phyloP scores from a whole-genome alignment of 805 yeast species.

The Yamadazyma scolyti region DNA sequence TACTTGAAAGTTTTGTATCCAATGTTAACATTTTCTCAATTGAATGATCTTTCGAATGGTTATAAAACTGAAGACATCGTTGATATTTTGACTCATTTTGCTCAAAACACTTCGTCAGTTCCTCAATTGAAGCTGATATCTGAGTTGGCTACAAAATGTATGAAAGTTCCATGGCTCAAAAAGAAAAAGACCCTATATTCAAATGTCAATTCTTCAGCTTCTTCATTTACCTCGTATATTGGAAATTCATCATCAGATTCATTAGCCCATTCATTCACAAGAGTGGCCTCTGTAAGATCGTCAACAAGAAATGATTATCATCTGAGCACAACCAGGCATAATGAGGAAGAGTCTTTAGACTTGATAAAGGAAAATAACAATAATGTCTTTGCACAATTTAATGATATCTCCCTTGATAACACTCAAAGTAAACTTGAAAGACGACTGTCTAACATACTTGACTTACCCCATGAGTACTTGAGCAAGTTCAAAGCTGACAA shows the following conservation, averaged over 20 bases:
- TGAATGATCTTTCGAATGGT: slow-evolving; percentile 42
- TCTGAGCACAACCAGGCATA: slow-evolving; percentile 28
- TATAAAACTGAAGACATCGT: slow-evolving; percentile 58
- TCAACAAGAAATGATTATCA: slow-evolving; percentile 33
- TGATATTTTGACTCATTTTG: slow-evolving; percentile 48
- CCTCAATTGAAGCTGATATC: slow-evolving; percentile 20
- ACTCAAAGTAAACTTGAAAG: slow-evolving; percentile 3
- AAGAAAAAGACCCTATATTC: slow-evolving; percentile 3
- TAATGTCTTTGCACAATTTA: slow-evolving; percentile 20
- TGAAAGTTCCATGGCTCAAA: slow-evolving; percentile 32
- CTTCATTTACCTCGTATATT: slow-evolving; percentile 9
- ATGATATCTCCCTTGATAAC: slow-evolving; percentile 3
- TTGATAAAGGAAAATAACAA: slow-evolving; percentile 21
- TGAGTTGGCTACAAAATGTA: slow-evolving; percentile 31
- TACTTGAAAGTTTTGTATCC: slow-evolving; percentile 75
- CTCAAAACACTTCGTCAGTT: slow-evolving; percentile 1
- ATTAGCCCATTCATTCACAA: slow-evolving; percentile 20
- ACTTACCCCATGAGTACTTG: slow-evolving; percentile 30
- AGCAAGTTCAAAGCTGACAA: slow-evolving; percentile 11
- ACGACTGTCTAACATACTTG: slow-evolving; percentile 19
- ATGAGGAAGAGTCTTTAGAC: slow-evolving; percentile 5
- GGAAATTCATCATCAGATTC: slow-evolving; percentile 16
- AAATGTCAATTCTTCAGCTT: slow-evolving; percentile 10
- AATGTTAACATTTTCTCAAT: slow-evolving; percentile 61
- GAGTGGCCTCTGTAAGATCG: slow-evolving; percentile 35